Conservation (phyloP, 2,329 filamentous ascomycete species). For the Cryphonectria radicalis region DNA sequence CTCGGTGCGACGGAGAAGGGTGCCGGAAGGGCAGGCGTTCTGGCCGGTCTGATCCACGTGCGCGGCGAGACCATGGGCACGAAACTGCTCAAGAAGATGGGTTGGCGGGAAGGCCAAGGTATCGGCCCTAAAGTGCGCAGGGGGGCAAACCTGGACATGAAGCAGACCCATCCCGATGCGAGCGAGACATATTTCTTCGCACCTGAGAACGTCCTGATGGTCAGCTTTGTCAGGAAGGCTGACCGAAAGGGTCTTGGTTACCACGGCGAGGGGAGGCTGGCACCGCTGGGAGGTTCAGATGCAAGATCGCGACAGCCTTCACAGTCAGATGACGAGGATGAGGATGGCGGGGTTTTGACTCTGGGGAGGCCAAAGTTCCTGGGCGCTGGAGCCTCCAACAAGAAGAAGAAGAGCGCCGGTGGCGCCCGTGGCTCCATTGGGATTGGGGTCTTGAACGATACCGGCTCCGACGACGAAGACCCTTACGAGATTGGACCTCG, state of each 20-base stretch:
- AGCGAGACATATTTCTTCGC: conserved; percentile 75
- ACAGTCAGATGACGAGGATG: conserved; percentile 51
- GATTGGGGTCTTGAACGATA: conserved; percentile 88
- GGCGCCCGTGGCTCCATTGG: conserved; percentile 72
- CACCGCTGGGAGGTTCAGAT: conserved; percentile 37
- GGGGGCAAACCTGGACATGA: conserved; percentile 68
- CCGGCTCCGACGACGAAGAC: conserved; percentile 92
- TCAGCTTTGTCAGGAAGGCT: conserved; percentile 66
- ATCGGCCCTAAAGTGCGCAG: conserved; percentile 85
- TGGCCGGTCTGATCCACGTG: conserved; percentile 74
- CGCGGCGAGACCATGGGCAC: conserved; percentile 85
- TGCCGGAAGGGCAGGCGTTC: conserved; percentile 49
- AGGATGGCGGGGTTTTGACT: conserved; percentile 36
- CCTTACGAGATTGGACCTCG: conserved; percentile 90
- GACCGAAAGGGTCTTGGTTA: conserved; percentile 75
- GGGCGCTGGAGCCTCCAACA: conserved; percentile 29
- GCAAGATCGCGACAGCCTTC: conserved; percentile 36
- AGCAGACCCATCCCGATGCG: conserved; percentile 43
- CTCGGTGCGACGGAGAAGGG: conserved; percentile 70
- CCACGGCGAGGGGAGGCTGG: conserved; percentile 60
- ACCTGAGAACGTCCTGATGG: conserved; percentile 76
- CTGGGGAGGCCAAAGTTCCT: conserved; percentile 34
- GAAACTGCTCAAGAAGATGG: conserved; percentile 87
- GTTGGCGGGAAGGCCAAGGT: conserved; percentile 93
- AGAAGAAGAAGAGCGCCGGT: conserved; percentile 55